phyloP scores from a whole-genome alignment of 306 rosid species.

The Begonia loranthoides region DNA sequence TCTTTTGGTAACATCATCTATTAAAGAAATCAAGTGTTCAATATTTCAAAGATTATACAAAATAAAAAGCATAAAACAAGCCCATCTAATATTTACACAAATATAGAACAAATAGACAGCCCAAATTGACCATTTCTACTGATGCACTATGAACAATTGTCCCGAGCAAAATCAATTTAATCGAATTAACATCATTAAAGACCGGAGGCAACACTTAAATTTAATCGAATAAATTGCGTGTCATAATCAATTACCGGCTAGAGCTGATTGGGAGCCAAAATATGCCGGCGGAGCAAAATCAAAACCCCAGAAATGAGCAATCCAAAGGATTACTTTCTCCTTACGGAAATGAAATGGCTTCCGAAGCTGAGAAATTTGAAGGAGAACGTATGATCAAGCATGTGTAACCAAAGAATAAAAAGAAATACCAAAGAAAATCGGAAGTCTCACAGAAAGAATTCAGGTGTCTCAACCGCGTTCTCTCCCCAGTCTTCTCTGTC shows the following conservation, averaged over 20 bases:
- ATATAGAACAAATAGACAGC: neutral
- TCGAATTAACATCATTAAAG: neutral
- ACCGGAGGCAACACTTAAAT: neutral
- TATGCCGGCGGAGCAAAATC: conserved; percentile 15
- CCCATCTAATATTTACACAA: neutral
- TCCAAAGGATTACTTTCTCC: conserved; percentile 13
- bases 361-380: conserved; percentile 9
- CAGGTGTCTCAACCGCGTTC: conserved; percentile 12
- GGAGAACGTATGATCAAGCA: neutral
- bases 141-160: neutral
- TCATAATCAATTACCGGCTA: conserved; percentile 15
- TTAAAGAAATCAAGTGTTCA: neutral
- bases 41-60: conserved; percentile 8
- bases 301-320: conserved; percentile 22
- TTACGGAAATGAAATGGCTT: conserved; percentile 5
- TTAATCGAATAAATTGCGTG: neutral
- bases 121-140: neutral
- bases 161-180: neutral
- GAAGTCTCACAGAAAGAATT: conserved; percentile 6
- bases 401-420: neutral
- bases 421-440: too few relatives aligned
- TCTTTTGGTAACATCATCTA: conserved; percentile 37
- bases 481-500: conserved; percentile 8
- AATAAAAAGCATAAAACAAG: conserved; percentile 7
- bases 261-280: conserved; percentile 15